Base-by-base conservation (phyloP, 2,329 filamentous ascomycete genomes). In the Bipolaris bicolor region DNA sequence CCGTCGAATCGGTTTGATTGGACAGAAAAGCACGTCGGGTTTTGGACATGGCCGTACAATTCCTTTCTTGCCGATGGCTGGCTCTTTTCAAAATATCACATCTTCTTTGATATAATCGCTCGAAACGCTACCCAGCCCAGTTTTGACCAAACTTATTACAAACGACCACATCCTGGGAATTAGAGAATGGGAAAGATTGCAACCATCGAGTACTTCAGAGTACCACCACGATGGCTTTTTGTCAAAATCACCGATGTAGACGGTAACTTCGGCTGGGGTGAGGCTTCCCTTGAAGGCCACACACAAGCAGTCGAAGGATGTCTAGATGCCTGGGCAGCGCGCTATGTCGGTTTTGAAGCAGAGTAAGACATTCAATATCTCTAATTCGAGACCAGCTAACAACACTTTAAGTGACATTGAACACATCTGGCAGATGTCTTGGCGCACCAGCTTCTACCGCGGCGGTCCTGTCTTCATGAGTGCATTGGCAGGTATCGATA, bases 391-490 rank as follows among this genome's bases (percentile, higher is more conserved):
- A 2, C 16, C 3, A 47, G 1, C 33, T 50, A 13, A 49, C 40
- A 34, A 15, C 9, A 11, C 37, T 45, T 31, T 22, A 90, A 90
- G 88, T 69, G 86, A 91, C 47, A 92, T 93, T 62, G 90, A 93
- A 70, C 87, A 91, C 61, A 88, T 93, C 56, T 93, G 90, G 90
- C 90, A 92, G 71, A 82, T 84, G 62, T 84, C 85, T 24, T 92
- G 87, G 84, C 83, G 90, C 40, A 71, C 70, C 40, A 85, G 86
- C 0, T 94, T 93, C 74, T 93, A 93, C 74, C 82, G 90, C 26
- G 90, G 90, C 2, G 90, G 90, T 0, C 88, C 90, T 0, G 90
- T 93, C 9, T 88, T 93, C 63, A 92, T 93, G 89, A 90, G 86
- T 63, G 90, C 90, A 0, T 76, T 93, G 15, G 85, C 89, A 0